Conservation (phyloP, 176 grass and related monocot species). For the Carex myosuroides region DNA sequence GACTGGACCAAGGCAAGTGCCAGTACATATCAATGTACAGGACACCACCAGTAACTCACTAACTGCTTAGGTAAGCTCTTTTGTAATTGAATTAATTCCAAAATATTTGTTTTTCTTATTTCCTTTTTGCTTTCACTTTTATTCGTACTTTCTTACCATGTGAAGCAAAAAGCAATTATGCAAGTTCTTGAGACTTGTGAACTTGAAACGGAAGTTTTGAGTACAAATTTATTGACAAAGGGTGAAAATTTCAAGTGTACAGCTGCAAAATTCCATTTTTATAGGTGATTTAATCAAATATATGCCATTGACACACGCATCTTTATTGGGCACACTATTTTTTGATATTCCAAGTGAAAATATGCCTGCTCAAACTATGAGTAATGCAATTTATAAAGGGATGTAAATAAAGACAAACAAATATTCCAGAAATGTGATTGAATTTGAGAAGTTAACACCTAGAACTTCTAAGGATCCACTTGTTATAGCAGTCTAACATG, state of each 20-base stretch:
- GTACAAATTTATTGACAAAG: background rate
- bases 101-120: background rate
- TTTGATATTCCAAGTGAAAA: background rate
- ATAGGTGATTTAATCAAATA: background rate
- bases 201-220: background rate
- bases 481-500: background rate
- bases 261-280: background rate
- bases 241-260: background rate
- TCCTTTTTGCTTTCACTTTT: background rate
- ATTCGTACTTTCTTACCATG: background rate
- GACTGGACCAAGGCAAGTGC: background rate
- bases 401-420: background rate
- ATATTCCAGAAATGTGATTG: background rate
- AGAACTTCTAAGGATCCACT: background rate
- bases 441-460: background rate
- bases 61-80: background rate
- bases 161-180: constrained; percentile 1
- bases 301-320: background rate
- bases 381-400: background rate
- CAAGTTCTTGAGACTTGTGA: background rate
- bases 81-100: background rate
- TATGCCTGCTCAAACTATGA: background rate
- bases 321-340: background rate
- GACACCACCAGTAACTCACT: background rate
- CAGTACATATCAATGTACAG: background rate